Percentiles rank a stretch among this genome's conserved stretches.
phyloP scores from a whole-genome alignment of 371 early-diverging fungal genomes.

The Batkoa obscura region DNA sequence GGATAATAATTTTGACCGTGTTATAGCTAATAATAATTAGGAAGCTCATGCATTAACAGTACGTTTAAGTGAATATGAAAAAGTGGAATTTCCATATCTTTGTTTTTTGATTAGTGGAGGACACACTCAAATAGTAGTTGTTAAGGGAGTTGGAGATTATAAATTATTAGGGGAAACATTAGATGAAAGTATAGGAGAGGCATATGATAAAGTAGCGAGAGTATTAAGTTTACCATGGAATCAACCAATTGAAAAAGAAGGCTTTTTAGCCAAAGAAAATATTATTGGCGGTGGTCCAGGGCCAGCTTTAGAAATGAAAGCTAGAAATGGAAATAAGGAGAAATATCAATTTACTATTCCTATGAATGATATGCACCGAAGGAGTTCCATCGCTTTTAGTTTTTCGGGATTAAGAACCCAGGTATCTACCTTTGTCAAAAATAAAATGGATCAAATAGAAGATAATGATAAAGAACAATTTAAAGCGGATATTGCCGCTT shows the following conservation, averaged over 20 bases:
- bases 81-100: conserved; percentile 47
- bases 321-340: conserved; percentile 12
- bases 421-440: conserved; percentile 22
- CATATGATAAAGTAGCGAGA: conserved; percentile 61
- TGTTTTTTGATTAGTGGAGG: conserved; percentile 64
- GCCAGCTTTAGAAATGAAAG: conserved; percentile 48
- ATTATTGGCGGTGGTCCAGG: conserved; percentile 43
- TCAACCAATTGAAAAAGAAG: conserved; percentile 7
- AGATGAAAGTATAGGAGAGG: conserved; percentile 67
- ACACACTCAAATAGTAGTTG: conserved; percentile 49
- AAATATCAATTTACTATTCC: conserved; percentile 34
- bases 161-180: conserved; percentile 42
- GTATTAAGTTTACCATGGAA: conserved; percentile 42
- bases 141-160: conserved; percentile 39
- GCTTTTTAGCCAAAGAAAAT: conserved; percentile 3
- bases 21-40: conserved; percentile 10
- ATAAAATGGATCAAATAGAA: conserved; percentile 6
- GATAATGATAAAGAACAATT: conserved; percentile 4
- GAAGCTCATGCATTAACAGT: conserved; percentile 60
- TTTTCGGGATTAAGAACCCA: conserved; percentile 64
- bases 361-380: conserved; percentile 31
- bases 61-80: conserved; percentile 15
- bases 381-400: conserved; percentile 35
- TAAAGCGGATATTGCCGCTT: conserved; percentile 44
- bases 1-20: neutral